Base-by-base conservation (phyloP, 352 stramenopile species). In the Pythium phragmitis region DNA sequence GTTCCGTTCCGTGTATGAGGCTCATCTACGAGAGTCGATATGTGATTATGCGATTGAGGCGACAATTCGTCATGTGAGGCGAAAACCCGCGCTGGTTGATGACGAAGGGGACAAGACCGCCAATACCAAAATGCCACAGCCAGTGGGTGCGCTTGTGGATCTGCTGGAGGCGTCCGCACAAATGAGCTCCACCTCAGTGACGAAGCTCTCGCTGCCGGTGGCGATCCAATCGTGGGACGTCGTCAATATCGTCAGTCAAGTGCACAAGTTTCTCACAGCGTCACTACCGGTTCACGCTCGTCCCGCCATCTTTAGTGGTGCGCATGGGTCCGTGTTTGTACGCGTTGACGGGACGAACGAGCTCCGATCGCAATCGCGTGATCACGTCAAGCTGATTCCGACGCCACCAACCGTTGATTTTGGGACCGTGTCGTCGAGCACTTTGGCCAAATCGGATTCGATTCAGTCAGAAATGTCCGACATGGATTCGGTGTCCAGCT, bases 31-130 rank as follows among this genome's bases (percentile, higher is more conserved):
- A 21, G 84, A 96, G 76, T 76, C 85, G 8, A 46, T 96, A 42
- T 85, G 80, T 34, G 87, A 96, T 49, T 92, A 87, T 55, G 72
- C 79, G n/a, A 91, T 94, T 16, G 85, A 96, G 63, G 58, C 65
- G 7, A 81, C 63, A 2, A 65, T 92, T 37, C 69, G 64, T 17
- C 50, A 74, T 5, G 45, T 70, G 1, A 57, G 37, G 28, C 23
- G 11, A 1, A 39, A 41, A 13, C 26, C 42, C 9, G 26, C 45
- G 80, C 4, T 9, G 1, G 34, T 28, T 21, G 39, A 28, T 50
- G 30, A 41, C 17, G 19, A 49, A 19, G n/a, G 39, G 16, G 14
- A 39, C 57, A 63, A 21, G 46, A n/a, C 7, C 7, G 30, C 7
- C 19, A 28, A 47, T 2, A 46, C 52, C 7, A 51, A 28, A 1